phyloP scores from a whole-genome alignment of 176 grass and related monocot genomes.

The Avena sativa region DNA sequence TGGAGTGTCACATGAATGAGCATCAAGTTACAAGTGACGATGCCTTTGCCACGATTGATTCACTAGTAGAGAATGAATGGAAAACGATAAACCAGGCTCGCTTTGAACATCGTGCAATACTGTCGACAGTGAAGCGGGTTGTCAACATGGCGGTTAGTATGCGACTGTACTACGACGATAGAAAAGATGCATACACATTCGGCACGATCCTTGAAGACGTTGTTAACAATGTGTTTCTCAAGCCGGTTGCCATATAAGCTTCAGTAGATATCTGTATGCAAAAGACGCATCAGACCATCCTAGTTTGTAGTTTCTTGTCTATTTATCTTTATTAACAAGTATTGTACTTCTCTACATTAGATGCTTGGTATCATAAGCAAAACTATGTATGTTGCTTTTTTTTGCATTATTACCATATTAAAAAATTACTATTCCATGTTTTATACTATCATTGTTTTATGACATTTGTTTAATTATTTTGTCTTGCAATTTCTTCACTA shows the following conservation, averaged over 20 bases:
- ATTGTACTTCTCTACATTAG: background rate
- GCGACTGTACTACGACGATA: background rate
- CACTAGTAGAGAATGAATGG: background rate
- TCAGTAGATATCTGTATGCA: too few species aligned
- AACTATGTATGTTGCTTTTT: too few species aligned
- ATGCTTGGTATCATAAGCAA: too few species aligned
- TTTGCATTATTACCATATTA: background rate
- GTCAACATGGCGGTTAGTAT: background rate
- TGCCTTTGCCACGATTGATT: background rate
- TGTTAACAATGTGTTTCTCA: background rate
- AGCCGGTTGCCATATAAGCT: background rate
- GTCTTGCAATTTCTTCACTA: too few species aligned
- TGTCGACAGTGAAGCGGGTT: background rate
- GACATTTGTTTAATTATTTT: too few species aligned
- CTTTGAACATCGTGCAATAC: background rate
- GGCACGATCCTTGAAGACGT: background rate
- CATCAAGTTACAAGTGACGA: background rate
- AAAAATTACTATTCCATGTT: too few species aligned
- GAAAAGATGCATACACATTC: slow-evolving; percentile 10
- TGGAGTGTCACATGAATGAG: background rate
- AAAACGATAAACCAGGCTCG: background rate
- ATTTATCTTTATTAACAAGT: background rate
- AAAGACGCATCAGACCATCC: background rate
- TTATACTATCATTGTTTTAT: too few species aligned
- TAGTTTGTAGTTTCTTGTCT: background rate